These are phyloP conservation scores for Penicillium simplicissimum DNA, from an alignment of 495 filamentous ascomycete genomes.

Conservation along the genomic window DNA sequence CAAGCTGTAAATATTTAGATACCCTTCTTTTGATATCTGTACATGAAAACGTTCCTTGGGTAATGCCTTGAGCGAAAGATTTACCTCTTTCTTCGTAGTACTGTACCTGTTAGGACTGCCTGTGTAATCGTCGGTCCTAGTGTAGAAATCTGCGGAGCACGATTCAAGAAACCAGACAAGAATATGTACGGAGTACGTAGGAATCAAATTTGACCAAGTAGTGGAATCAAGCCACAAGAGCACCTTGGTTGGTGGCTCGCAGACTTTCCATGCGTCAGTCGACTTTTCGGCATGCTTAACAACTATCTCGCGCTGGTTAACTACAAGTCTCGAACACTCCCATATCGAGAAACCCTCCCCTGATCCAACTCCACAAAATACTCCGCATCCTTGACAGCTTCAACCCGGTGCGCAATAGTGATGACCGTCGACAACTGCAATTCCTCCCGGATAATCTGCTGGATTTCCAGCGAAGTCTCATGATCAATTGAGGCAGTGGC, in stretches of 20 bases:
- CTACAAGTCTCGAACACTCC: constrained; percentile 33
- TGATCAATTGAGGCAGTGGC: constrained; percentile 85
- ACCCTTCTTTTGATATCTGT: constrained; percentile 30
- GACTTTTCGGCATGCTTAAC: neutral
- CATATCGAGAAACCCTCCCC: constrained; percentile 51
- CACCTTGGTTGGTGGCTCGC: no score
- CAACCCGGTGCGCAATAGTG: constrained; percentile 81
- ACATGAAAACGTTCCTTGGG: constrained; percentile 12
- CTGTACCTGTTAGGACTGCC: neutral
- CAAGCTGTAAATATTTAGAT: constrained; percentile 67
- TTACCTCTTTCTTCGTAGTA: neutral
- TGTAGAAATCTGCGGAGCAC: neutral
- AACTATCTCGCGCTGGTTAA: neutral
- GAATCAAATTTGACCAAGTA: neutral
- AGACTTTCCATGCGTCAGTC: no score
- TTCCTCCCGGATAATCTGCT: constrained; percentile 73
- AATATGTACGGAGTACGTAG: neutral
- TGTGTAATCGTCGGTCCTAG: neutral
- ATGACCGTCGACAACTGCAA: constrained; percentile 77
- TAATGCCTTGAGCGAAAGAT: neutral
- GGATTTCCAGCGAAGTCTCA: constrained; percentile 74
- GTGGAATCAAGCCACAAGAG: no score
- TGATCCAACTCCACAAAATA: constrained; percentile 71
- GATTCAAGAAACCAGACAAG: neutral
- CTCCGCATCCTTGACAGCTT: constrained; percentile 76